Conservation (phyloP, 371 early-diverging fungal species). For the Apophysomyces trapeziformis region DNA sequence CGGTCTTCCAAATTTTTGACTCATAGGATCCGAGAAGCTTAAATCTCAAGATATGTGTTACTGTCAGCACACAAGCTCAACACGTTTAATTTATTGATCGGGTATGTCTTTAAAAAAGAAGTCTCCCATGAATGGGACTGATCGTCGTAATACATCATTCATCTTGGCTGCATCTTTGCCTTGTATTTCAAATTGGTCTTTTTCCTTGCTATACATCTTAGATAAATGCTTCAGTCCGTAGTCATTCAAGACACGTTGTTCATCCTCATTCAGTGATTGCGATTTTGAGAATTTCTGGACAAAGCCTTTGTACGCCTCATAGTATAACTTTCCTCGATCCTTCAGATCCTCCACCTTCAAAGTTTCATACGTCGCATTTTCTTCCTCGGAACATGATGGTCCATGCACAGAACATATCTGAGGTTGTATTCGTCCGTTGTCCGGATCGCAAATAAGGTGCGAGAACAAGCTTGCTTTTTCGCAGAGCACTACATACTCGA, state of each 20-base stretch:
- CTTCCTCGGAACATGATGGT: neutral
- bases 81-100: too few species aligned
- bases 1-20: too few species aligned
- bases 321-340: neutral
- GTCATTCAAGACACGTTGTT: neutral
- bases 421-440: neutral
- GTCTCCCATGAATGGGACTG: neutral
- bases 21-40: too few species aligned
- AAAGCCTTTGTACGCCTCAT: neutral
- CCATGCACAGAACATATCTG: neutral
- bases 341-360: neutral
- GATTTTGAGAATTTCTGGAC: neutral
- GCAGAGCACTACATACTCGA: neutral
- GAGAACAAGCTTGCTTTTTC: neutral
- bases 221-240: neutral
- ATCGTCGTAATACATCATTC: neutral
- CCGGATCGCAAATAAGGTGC: neutral
- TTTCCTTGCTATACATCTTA: neutral
- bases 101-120: too few species aligned
- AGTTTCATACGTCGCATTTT: neutral
- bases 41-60: too few species aligned
- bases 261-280: neutral
- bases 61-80: too few species aligned
- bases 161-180: neutral
- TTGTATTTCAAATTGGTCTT: constrained; percentile 1